Percentiles rank a stretch among this genome's conserved stretches.
Conservation (phyloP, 2,329 filamentous ascomycete species). For the Fusarium lyarnte region DNA sequence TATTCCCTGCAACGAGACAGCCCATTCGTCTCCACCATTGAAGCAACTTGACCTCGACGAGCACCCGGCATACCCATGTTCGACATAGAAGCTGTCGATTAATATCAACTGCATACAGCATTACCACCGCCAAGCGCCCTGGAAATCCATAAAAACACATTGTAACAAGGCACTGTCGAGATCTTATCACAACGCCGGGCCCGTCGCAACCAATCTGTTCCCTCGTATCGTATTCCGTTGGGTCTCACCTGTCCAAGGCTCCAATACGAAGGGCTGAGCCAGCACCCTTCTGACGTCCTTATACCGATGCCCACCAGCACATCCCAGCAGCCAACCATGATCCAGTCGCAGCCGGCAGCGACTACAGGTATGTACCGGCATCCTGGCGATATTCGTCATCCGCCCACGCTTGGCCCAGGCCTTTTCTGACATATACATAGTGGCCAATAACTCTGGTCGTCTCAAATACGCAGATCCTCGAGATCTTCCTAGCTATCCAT, state of each 20-base stretch:
- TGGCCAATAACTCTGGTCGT: slow-evolving; percentile 50
- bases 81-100: slow-evolving; percentile 9
- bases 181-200: slow-evolving; percentile 4
- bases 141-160: slow-evolving; percentile 6
- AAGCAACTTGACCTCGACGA: slow-evolving; percentile 19
- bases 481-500: slow-evolving; percentile 79
- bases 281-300: slow-evolving; percentile 17
- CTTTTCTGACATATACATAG: slow-evolving; percentile 31
- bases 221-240: slow-evolving; percentile 1
- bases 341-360: slow-evolving; percentile 38
- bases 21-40: slow-evolving; percentile 17
- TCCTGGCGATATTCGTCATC: slow-evolving; percentile 18
- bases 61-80: slow-evolving; percentile 19
- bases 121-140: slow-evolving; percentile 15
- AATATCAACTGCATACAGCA: slow-evolving; percentile 15
- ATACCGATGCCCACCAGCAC: slow-evolving; percentile 26
- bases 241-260: slow-evolving; percentile 16
- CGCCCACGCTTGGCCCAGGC: slow-evolving; percentile 10
- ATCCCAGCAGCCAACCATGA: slow-evolving; percentile 42
- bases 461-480: slow-evolving; percentile 77
- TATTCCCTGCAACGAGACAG: slow-evolving; percentile 20
- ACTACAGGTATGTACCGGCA: slow-evolving; percentile 38
- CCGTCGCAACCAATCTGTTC: slow-evolving; percentile 8
- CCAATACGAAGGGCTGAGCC: slow-evolving; percentile 30
- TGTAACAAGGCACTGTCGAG: slow-evolving; percentile 5